phyloP scores from a whole-genome alignment of 163 green algal species.

The Scenedesmus sp. region DNA sequence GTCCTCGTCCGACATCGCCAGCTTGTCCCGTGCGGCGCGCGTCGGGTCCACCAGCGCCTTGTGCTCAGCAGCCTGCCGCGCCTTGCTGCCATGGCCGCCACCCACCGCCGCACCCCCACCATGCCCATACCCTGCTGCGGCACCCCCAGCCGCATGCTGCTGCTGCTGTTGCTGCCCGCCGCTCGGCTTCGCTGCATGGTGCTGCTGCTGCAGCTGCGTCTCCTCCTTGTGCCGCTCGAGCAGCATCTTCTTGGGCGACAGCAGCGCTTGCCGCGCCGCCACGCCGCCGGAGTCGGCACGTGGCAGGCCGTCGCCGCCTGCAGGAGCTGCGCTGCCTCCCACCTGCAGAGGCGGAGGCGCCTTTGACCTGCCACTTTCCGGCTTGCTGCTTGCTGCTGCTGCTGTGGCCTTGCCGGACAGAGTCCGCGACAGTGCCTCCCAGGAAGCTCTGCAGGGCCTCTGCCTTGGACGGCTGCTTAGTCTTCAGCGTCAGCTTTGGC shows the following conservation, averaged over 20 bases:
- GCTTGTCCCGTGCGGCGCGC: not conserved
- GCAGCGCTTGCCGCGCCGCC: not conserved
- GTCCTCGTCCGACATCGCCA: constrained; percentile 47
- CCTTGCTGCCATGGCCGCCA: not conserved
- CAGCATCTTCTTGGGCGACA: constrained; percentile 49
- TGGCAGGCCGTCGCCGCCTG: not conserved
- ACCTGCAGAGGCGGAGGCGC: not conserved
- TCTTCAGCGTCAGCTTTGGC: not conserved
- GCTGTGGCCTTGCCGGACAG: constrained; percentile 29
- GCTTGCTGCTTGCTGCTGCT: not conserved
- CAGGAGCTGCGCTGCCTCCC: not conserved
- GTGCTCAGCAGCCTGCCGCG: constrained; percentile 12
- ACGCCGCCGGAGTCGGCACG: not conserved
- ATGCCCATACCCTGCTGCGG: not conserved
- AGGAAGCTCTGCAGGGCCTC: constrained; percentile 39
- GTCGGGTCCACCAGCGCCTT: constrained; percentile 20
- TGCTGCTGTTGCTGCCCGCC: not conserved
- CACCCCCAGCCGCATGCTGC: not conserved
- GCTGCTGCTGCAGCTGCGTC: constrained; percentile 28
- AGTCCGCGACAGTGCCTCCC: not conserved
- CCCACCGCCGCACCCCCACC: not conserved
- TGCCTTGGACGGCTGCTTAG: constrained; percentile 7
- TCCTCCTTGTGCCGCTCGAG: constrained; percentile 45
- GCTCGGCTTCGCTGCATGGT: not conserved
- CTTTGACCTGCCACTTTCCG: not conserved